Evolutionary conservation across 805 yeast species (phyloP), one percentile per base, ranked within the genome.

Genomic region (Metschnikowia lochheadii): DNA sequence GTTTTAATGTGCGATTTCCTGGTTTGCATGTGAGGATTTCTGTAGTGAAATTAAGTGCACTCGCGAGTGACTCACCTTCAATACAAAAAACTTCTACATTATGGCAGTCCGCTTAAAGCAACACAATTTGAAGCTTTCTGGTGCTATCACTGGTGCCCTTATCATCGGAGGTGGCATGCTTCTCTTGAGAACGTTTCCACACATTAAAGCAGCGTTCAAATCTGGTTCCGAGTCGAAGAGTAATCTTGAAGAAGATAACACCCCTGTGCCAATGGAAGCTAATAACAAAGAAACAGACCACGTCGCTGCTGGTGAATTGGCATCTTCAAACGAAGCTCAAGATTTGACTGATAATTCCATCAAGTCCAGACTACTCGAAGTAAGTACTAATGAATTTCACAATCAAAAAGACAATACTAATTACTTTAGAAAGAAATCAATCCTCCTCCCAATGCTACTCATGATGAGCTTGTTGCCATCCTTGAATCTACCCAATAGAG

Each of bases 131-230:
- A 56, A 56, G 38, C 44, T 61, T 3, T 49, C 63, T 8, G 39
- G 54, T 1, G 61, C 69, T 3, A 64, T 78, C 3, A 66, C 79
- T 2, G 72, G 80, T 7, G 75, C 74, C 0, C 72, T 70, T 11
- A 56, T 75, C 3, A 47, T 77, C 11, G 80, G 80, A 21, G 74
- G 76, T 3, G 66, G 76, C 0, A 62, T 70, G 26, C 41, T 79
- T 5, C 52, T 78, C 8, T 63, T 79, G 50, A 69, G 69, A 48
- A 79, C 81, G 4, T 79, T 70, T 52, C 83, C 83, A n/a, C 82
- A 79, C 54, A 62, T 78, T 39, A 64, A 63, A 49, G 53, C 64
- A n/a, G 50, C 69, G 15, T 59, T 52, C 47, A 53, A 61, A 18
- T 62, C 54, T 44, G 66, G n/a, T n/a, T 14, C 35, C 29, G 57